Base-by-base conservation (phyloP, 2,329 filamentous ascomycete species). In the Diaporthe capsici region DNA sequence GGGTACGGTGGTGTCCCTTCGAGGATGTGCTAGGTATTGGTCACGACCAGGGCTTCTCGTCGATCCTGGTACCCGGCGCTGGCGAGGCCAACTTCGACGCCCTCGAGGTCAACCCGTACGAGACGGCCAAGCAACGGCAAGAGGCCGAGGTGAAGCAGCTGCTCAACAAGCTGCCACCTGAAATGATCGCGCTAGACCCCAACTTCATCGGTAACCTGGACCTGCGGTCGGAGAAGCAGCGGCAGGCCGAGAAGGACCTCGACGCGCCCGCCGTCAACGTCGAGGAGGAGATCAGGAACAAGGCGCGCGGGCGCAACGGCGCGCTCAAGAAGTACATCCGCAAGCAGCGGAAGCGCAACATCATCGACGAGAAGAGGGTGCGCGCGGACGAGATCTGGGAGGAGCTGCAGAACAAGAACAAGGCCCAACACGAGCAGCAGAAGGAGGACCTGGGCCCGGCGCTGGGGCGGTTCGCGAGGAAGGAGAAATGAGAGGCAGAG, bases 11-110 rank as follows among this genome's bases (percentile, higher is more conserved):
- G 94, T 99, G 97, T 82, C 97, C 97, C 0, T 98, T 94, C 78
- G 97, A 99, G 83, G 97, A 99, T 87, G 88, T 98, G 0, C 90
- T 99, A 2, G 97, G 96, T 20, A 90, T 98, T 34, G 91, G 93
- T 2, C 96, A 98, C 86, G 90, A 94, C 81, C 88, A 92, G 76
- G 97, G 97, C 20, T 98, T 98, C 86, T 94, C 94, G 22, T 97
- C 94, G 74, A 91, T 98, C 82, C 91, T 99, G 79, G 92, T 98
- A 2, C 97, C 97, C 10, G 97, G 97, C 65, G 94, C 96, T n/a
- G 97, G 97, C 77, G 97, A 99, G 84, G 92, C 97, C 82, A 98
- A 98, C 89, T 98, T 94, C 83, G 97, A 99, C 84, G 94, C 95
- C 3, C 88, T 98, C 72, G 97, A 99, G 84, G 89, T 93, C 80